Evolutionary conservation across 306 rosid genomes (phyloP).

Genomic region (Trifolium dubium): DNA sequence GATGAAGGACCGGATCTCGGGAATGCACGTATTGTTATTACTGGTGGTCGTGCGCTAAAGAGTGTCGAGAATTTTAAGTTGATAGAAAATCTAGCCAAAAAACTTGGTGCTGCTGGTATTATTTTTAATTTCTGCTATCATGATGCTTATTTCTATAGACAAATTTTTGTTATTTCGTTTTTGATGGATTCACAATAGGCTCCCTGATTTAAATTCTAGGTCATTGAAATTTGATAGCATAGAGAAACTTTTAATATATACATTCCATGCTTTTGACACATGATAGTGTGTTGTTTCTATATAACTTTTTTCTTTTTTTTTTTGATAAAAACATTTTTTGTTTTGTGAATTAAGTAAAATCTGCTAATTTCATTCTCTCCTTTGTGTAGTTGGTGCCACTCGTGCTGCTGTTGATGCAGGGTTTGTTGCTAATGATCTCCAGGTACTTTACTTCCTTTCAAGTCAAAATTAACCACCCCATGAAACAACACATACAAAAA

Average conservation of each 20-base stretch:
- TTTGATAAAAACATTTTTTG: background rate
- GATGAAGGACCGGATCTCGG: slow-evolving; percentile 91
- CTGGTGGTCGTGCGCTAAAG: slow-evolving; percentile 92
- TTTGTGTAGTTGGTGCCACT: slow-evolving; percentile 83
- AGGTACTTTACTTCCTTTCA: slow-evolving; percentile 58
- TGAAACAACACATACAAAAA: background rate
- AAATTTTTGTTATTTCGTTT: slow-evolving; percentile 8
- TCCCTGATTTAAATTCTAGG: slow-evolving; percentile 27
- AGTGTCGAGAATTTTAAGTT: slow-evolving; percentile 90
- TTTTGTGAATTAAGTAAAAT: slow-evolving; percentile 34
- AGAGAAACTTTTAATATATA: slow-evolving; percentile 1
- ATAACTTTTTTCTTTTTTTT: background rate
- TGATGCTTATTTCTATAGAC: slow-evolving; percentile 28
- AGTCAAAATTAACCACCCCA: slow-evolving; percentile 6
- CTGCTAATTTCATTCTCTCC: slow-evolving; percentile 43
- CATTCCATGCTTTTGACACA: background rate
- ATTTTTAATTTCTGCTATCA: slow-evolving; percentile 29
- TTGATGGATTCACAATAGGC: slow-evolving; percentile 2
- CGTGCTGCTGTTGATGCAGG: slow-evolving; percentile 99
- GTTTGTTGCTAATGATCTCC: slow-evolving; percentile 91
- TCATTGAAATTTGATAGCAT: slow-evolving; percentile 10
- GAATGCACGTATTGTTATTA: slow-evolving; percentile 78
- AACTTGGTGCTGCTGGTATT: slow-evolving; percentile 95
- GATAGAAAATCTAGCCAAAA: slow-evolving; percentile 86
- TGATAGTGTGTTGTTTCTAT: slow-evolving; percentile 7